A percentile compares a stretch with the other conserved stretches of the same genome.
Evolutionary conservation across 2,329 filamentous ascomycete species (phyloP).

Genomic region (Aspergillus spinulosporus): DNA sequence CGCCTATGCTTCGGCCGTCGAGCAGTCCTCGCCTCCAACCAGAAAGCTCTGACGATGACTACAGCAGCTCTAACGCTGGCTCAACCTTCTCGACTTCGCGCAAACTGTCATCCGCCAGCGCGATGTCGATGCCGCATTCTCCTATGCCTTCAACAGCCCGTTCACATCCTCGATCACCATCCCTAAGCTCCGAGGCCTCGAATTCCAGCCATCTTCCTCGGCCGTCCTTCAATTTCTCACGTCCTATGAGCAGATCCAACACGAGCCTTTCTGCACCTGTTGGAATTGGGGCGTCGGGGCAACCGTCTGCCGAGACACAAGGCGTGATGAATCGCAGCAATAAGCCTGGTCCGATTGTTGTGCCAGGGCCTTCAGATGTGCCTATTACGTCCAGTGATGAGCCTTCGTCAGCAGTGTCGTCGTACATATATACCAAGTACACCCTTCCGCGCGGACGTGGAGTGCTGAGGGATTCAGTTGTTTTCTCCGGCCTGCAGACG

Average conservation of each 20-base stretch:
- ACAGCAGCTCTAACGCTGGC: constrained; percentile 53
- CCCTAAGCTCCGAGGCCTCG: constrained; percentile 78
- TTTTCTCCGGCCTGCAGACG: constrained; percentile 57
- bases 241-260: constrained; percentile 69
- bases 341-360: constrained; percentile 37
- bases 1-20: constrained; percentile 44
- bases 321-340: constrained; percentile 30
- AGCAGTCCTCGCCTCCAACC: constrained; percentile 60
- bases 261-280: constrained; percentile 40
- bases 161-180: constrained; percentile 74
- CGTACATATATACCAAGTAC: constrained; percentile 86
- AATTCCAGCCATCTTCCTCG: constrained; percentile 62
- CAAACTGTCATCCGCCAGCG: constrained; percentile 74
- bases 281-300: constrained; percentile 31
- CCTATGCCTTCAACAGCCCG: constrained; percentile 64
- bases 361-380: constrained; percentile 28
- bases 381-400: constrained; percentile 27
- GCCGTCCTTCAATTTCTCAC: constrained; percentile 89
- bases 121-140: constrained; percentile 60
- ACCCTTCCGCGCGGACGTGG: constrained; percentile 77
- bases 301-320: constrained; percentile 12
- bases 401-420: constrained; percentile 56
- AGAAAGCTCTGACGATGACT: constrained; percentile 69
- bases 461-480: constrained; percentile 66
- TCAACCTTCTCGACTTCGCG: constrained; percentile 68